Evolutionary conservation across 176 grass and related monocot species (phyloP).

Genomic region (Lolium perenne): DNA sequence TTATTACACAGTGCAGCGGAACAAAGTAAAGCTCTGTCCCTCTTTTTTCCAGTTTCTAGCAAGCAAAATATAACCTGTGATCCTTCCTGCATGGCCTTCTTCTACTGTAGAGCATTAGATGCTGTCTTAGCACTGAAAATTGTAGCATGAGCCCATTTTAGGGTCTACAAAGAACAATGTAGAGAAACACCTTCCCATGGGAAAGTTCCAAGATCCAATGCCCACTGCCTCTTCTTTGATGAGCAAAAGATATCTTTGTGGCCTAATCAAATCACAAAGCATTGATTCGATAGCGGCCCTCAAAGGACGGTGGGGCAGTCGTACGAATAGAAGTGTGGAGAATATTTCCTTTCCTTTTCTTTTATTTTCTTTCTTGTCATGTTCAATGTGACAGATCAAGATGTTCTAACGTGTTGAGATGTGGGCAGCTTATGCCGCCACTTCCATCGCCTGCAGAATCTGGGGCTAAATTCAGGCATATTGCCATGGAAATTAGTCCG

Average conservation of each 20-base stretch:
- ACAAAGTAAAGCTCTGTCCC: constrained; percentile 31
- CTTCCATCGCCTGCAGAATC: not conserved
- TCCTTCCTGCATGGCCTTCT: constrained; percentile 20
- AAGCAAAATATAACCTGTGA: constrained; percentile 30
- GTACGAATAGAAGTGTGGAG: constrained; percentile 1
- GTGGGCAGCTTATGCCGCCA: not conserved
- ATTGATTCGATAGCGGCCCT: constrained; percentile 46
- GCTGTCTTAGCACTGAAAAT: constrained; percentile 35
- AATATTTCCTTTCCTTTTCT: not conserved
- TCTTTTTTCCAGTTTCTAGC: constrained; percentile 38
- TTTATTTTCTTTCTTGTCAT: constrained; percentile 13
- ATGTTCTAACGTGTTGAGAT: constrained; percentile 18
- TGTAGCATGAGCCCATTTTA: constrained; percentile 8
- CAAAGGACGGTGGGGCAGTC: constrained; percentile 29
- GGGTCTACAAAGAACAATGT: constrained; percentile 10
- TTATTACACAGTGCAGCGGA: constrained; percentile 43
- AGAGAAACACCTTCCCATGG: constrained; percentile 17
- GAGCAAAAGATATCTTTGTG: constrained; percentile 39
- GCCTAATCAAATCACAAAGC: constrained; percentile 58
- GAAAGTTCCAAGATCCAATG: constrained; percentile 51
- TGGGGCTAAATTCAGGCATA: not conserved
- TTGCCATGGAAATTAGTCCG: not conserved
- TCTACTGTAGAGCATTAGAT: constrained; percentile 57
- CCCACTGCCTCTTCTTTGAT: constrained; percentile 59
- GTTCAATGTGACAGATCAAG: constrained; percentile 35